Conservation (phyloP, 495 filamentous ascomycete genomes). For the Penicillium ochrochloron region DNA sequence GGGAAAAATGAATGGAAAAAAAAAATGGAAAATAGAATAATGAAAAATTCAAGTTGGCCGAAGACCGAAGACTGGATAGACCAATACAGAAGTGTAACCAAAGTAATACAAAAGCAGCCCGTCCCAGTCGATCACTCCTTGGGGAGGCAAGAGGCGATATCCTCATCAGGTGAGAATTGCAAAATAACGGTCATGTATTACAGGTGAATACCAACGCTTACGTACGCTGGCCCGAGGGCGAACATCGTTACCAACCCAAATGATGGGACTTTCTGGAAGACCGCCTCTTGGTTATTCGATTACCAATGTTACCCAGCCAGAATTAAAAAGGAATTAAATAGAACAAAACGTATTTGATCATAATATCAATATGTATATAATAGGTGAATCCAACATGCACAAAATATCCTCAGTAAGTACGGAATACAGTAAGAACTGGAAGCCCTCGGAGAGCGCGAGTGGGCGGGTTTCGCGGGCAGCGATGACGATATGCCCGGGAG, state of each 20-base stretch:
- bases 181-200: constrained; percentile 4
- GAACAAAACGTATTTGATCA: background rate
- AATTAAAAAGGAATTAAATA: background rate
- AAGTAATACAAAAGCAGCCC: background rate
- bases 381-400: background rate
- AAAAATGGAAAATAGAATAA: constrained; percentile 27
- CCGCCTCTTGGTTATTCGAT: constrained; percentile 11
- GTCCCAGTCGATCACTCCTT: constrained; percentile 11
- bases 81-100: constrained; percentile 17
- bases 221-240: background rate
- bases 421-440: constrained; percentile 9
- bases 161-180: constrained; percentile 17
- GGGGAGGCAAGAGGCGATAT: constrained; percentile 39
- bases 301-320: constrained; percentile 14
- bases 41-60: constrained; percentile 35
- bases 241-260: constrained; percentile 9
- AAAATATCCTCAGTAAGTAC: background rate
- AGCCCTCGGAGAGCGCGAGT: background rate
- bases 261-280: background rate
- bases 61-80: constrained; percentile 19
- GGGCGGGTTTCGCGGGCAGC: constrained; percentile 6
- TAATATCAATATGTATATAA: background rate
- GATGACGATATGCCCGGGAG: constrained; percentile 32
- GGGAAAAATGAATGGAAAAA: constrained; percentile 17
- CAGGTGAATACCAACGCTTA: background rate